phyloP scores from a whole-genome alignment of 768 basidiomycete genomes.

The Zangia roseola region DNA sequence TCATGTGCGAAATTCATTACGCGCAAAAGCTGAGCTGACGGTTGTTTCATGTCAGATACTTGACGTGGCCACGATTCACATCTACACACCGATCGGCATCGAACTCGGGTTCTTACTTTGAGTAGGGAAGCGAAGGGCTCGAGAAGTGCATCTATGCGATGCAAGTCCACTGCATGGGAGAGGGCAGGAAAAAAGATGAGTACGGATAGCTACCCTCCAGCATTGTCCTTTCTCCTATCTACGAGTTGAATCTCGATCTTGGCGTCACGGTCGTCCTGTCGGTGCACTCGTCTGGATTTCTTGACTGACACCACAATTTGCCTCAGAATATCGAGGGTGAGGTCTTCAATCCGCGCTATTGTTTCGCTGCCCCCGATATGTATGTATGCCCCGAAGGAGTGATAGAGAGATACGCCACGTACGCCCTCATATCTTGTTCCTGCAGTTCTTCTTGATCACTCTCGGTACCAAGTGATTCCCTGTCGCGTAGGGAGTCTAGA shows the following conservation, averaged over 20 bases:
- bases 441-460: constrained; percentile 14
- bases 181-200: constrained; percentile 6
- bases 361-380: constrained; percentile 20
- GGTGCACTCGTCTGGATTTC: constrained; percentile 1
- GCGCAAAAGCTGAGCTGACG: constrained; percentile 64
- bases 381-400: constrained; percentile 1
- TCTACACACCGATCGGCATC: constrained; percentile 40
- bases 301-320: constrained; percentile 26
- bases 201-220: constrained; percentile 27
- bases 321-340: constrained; percentile 31
- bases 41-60: not conserved
- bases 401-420: constrained; percentile 4
- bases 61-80: not conserved
- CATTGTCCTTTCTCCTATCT: constrained; percentile 34
- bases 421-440: constrained; percentile 2
- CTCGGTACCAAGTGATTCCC: constrained; percentile 1
- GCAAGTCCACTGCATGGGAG: not conserved
- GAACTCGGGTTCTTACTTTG: constrained; percentile 37
- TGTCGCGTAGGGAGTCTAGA: not conserved
- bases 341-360: constrained; percentile 27
- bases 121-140: constrained; percentile 38
- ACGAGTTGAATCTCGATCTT: constrained; percentile 36
- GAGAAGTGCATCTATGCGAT: constrained; percentile 10
- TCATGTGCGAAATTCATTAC: constrained; percentile 71
- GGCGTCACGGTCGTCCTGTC: constrained; percentile 3